These are phyloP conservation scores for Xylaria sp. DNA, from an alignment of 2,329 filamentous ascomycete species.

Conservation along the genomic window DNA sequence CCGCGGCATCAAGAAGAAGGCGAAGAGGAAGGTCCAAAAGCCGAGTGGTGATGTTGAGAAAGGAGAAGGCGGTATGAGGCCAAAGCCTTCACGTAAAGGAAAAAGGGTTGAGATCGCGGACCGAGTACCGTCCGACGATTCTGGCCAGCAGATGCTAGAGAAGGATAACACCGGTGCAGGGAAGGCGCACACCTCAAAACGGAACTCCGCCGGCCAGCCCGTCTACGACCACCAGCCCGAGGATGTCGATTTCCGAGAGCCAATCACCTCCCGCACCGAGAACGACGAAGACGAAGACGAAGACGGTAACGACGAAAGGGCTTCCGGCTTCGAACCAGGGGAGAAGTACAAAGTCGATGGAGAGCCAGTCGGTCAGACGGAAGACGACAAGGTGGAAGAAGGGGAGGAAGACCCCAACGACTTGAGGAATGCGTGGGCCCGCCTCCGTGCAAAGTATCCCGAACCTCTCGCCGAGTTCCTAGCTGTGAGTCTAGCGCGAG, in stretches of 20 bases:
- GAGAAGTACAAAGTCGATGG: no score
- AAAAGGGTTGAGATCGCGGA: neutral
- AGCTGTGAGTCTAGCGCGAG: constrained; percentile 22
- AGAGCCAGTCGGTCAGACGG: constrained; percentile 29
- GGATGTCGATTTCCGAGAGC: constrained; percentile 1
- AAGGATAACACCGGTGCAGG: neutral
- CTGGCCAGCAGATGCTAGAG: constrained; percentile 6
- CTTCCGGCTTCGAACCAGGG: no score
- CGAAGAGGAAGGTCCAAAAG: constrained; percentile 7
- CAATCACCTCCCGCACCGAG: constrained; percentile 11
- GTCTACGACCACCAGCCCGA: constrained; percentile 19
- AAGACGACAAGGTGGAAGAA: constrained; percentile 25
- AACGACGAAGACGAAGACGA: constrained; percentile 10
- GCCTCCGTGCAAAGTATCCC: constrained; percentile 33
- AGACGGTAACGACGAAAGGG: constrained; percentile 21
- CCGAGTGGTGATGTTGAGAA: constrained; percentile 1
- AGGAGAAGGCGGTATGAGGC: neutral
- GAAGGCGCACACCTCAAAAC: constrained; percentile 14
- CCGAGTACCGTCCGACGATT: neutral
- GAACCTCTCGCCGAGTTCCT: constrained; percentile 36
- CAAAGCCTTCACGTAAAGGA: neutral
- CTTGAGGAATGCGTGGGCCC: constrained; percentile 35
- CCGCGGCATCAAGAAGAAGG: constrained; percentile 13
- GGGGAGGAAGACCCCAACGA: constrained; percentile 26
- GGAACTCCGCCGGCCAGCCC: constrained; percentile 17